Evolutionary conservation across 306 rosid genomes (phyloP), one percentile per base, ranked within the genome.

Genomic region (Mimosa pudica): DNA sequence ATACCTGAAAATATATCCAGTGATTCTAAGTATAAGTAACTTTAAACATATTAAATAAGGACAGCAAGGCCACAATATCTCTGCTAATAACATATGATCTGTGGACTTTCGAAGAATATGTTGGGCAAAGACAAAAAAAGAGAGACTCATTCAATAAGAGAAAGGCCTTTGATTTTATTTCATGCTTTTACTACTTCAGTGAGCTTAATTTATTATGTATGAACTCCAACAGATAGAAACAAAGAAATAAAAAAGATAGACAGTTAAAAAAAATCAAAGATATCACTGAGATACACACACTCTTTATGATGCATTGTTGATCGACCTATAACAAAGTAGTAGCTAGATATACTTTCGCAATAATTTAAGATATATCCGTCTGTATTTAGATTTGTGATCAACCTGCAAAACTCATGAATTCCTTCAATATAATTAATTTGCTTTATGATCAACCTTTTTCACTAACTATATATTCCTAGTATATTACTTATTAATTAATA

Each of bases 311-410:
- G n/a, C 68, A 30, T 62, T 41, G 62, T 62, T 41, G 62, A 57
- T 57, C 62, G 4, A 57, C 62, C 62, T 57, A 17, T 12, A 46
- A 70, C 52, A 69, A 75, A 49, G 41, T 55, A 11, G 49, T 35
- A 16, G 70, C 32, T 82, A 46, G 70, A 41, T 82, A 46, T 24
- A 38, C 48, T 51, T 44, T 6, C 45, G 49, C 52, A 81, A 70
- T 71, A 55, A 74, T 78, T 68, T 38, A 17, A 67, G 16, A 52
- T 61, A 8, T 71, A 35, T 12, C 12, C 70, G 47, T 71, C 14
- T 12, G n/a, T 70, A 13, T 46, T 54, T 17, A 68, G 32, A 47
- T 61, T 61, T 20, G 12, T 30, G 66, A 60, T 24, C 33, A 20
- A 24, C 38, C 38, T 4, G 30, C 30, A 24, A 24, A 24, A 24